Percentiles rank a stretch among this genome's conserved stretches.
phyloP scores from a whole-genome alignment of 768 basidiomycete species.

The Leucocoprinus birnbaumii region DNA sequence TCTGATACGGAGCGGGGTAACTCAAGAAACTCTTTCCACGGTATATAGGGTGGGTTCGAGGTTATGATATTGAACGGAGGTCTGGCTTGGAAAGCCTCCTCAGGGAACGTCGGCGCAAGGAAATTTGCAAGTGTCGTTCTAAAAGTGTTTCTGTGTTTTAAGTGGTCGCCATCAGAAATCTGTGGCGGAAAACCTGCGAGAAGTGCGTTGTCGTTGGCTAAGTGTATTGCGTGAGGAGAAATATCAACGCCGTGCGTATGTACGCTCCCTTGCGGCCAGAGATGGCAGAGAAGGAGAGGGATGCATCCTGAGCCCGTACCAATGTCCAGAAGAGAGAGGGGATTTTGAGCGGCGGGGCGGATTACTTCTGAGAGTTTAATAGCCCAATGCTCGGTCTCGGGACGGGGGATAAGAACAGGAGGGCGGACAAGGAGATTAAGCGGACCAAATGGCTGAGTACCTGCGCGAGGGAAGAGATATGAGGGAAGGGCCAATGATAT shows the following conservation, averaged over 20 bases:
- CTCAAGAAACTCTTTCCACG: slow-evolving; percentile 55
- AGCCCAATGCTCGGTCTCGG: slow-evolving; percentile 90
- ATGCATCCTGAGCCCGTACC: slow-evolving; percentile 95
- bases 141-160: slow-evolving; percentile 41
- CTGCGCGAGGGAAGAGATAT: slow-evolving; percentile 29
- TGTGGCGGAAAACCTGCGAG: slow-evolving; percentile 34
- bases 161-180: slow-evolving; percentile 17
- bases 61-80: slow-evolving; percentile 76
- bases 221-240: slow-evolving; percentile 51
- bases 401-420: slow-evolving; percentile 90
- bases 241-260: slow-evolving; percentile 68
- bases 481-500: slow-evolving; percentile 13
- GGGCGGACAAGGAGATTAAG: slow-evolving; percentile 69
- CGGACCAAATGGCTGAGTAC: slow-evolving; percentile 87
- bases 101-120: slow-evolving; percentile 42
- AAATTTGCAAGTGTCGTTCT: slow-evolving; percentile 36
- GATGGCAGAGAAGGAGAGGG: slow-evolving; percentile 75
- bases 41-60: slow-evolving; percentile 86
- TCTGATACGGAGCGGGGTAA: slow-evolving; percentile 69
- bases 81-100: slow-evolving; percentile 25
- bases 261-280: slow-evolving; percentile 53
- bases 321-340: slow-evolving; percentile 69
- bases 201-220: slow-evolving; percentile 48
- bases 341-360: slow-evolving; percentile 29
- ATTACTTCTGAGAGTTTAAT: slow-evolving; percentile 53